These are phyloP conservation scores for Zymoseptoria crescenta DNA, from an alignment of 2,329 filamentous ascomycete species.

Conservation along the genomic window DNA sequence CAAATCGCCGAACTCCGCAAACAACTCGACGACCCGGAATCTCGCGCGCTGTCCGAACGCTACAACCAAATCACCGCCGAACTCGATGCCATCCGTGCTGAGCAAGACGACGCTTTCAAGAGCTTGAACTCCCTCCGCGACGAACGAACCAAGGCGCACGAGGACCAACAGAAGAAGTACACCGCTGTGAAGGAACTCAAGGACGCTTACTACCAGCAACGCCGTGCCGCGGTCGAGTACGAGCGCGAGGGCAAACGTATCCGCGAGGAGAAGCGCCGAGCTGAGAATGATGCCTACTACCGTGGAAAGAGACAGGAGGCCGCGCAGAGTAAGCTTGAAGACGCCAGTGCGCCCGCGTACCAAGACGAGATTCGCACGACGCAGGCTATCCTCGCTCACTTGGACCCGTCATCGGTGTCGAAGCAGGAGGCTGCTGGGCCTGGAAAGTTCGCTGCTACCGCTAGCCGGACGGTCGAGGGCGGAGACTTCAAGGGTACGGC, in stretches of 20 bases:
- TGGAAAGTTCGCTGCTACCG: slow-evolving; percentile 68
- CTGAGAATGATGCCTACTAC: slow-evolving; percentile 67
- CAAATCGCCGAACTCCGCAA: slow-evolving; percentile 88
- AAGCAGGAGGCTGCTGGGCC: slow-evolving; percentile 56
- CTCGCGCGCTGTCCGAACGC: slow-evolving; percentile 76
- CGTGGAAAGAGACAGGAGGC: slow-evolving; percentile 68
- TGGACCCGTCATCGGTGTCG: slow-evolving; percentile 63
- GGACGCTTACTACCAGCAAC: slow-evolving; percentile 75
- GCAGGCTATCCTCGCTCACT: slow-evolving; percentile 80
- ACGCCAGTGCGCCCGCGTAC: slow-evolving; percentile 80
- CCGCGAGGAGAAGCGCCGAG: slow-evolving; percentile 67
- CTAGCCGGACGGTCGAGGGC: slow-evolving; percentile 76
- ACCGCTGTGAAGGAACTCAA: slow-evolving; percentile 75
- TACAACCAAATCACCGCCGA: slow-evolving; percentile 82
- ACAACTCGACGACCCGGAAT: slow-evolving; percentile 81
- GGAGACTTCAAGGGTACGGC: slow-evolving; percentile 77
- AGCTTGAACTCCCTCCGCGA: slow-evolving; percentile 76
- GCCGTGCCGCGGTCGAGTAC: slow-evolving; percentile 73
- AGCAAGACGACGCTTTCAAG: slow-evolving; percentile 88
- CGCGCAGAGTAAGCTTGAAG: slow-evolving; percentile 67
- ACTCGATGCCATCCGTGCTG: slow-evolving; percentile 80
- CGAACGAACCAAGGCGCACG: slow-evolving; percentile 74
- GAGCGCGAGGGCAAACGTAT: slow-evolving; percentile 76
- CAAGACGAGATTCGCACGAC: slow-evolving; percentile 85
- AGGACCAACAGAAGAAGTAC: slow-evolving; percentile 81